Base-by-base conservation (phyloP, 225 moss, liverwort and hornwort genomes). In the Straminergon stramineum region DNA sequence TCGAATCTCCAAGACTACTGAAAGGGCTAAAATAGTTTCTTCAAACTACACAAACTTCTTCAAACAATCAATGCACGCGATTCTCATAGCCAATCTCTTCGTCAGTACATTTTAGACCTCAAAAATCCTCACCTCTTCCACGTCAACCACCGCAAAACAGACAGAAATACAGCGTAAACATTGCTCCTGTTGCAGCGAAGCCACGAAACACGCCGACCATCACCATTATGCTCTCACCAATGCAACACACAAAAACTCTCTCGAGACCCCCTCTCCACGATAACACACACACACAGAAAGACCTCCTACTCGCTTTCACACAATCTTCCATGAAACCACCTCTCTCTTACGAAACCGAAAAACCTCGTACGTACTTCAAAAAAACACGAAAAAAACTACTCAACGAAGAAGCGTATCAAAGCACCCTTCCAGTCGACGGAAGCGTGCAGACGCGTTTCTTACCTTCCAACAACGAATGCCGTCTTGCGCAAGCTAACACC, bases 381-480 rank as follows among this genome's bases (percentile, higher is more conserved):
- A 69, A 48, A 34, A 32, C 15, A 30, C 39, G 45, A 27, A 81
- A 37, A 41, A 67, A 56, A 43, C 27, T 39, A 27, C 30, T 32
- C 80, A 9, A 66, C 31, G 34, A 75, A 43, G 69, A 37, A 39
- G 45, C 81, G 69, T 84, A 84, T 30, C 19, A 75, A 55, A 79
- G 16, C 58, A 69, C 28, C 52, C 20, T 31, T 53, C 51, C 52
- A 43, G 17, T 66, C 83, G 67, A 39, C 75, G 51, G 20, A 57
- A 64, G 52, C 75, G 77, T 64, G 51, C 87, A 63, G 61, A 85
- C 51, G 84, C 34, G 18, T 56, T 69, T 58, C 78, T n/a, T 80
- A 91, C 91, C 91, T 89, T 63, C 39, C 85, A 71, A 82, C 63
- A 82, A 87, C 26, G 71, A 89, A 86, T 79, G 88, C 84, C 89